Percentiles rank a stretch among this genome's conserved stretches.
Evolutionary conservation across 306 rosid species (phyloP).

Genomic region (Geum urbanum): DNA sequence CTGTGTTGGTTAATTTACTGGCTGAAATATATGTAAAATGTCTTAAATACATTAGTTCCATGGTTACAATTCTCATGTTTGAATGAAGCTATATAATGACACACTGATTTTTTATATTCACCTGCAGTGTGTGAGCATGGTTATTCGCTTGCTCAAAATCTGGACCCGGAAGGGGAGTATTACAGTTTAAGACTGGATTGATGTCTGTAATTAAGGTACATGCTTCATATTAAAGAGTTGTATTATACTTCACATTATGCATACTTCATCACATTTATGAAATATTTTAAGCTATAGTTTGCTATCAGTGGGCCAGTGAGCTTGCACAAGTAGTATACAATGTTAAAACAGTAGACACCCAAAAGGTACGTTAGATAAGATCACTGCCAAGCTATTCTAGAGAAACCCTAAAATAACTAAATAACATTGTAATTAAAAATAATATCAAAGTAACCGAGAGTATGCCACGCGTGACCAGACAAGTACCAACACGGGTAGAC

Average conservation of each 20-base stretch:
- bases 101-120: constrained; percentile 11
- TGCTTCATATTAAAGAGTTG: constrained; percentile 2
- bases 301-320: not conserved
- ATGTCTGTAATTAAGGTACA: constrained; percentile 95
- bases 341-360: too few species aligned
- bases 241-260: constrained; percentile 1
- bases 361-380: too few species aligned
- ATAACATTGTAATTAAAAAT: too few species aligned
- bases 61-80: constrained; percentile 1
- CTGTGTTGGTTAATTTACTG: not conserved
- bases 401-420: too few species aligned
- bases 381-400: too few species aligned
- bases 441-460: too few species aligned
- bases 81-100: not conserved
- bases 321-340: too few species aligned
- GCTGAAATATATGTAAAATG: not conserved
- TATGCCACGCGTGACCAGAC: too few species aligned
- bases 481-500: too few species aligned
- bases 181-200: constrained; percentile 95
- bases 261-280: not conserved
- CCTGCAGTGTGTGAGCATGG: constrained; percentile 95
- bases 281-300: not conserved
- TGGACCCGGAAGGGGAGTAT: constrained; percentile 98
- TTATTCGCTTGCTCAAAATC: constrained; percentile 73
- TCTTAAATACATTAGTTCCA: not conserved